phyloP scores from a whole-genome alignment of 495 filamentous ascomycete genomes.

The Cenococcum geophilum region DNA sequence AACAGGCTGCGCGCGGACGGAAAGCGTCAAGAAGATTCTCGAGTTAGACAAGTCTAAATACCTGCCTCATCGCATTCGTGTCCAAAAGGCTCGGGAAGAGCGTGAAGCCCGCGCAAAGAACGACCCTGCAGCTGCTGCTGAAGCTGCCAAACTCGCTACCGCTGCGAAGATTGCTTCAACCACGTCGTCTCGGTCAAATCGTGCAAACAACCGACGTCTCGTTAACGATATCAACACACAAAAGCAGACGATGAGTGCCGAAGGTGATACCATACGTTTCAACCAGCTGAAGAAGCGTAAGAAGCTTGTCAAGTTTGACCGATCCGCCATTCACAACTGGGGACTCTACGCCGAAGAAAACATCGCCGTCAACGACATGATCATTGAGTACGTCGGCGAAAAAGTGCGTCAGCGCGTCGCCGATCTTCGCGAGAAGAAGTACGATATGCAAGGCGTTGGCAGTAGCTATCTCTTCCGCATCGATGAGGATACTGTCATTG shows the following conservation, averaged over 20 bases:
- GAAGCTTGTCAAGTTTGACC: slow-evolving; percentile 96
- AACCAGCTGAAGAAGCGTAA: slow-evolving; percentile 99
- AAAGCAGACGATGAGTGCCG: slow-evolving; percentile 72
- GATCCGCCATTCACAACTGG: slow-evolving; percentile 98
- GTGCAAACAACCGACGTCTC: slow-evolving; percentile 88
- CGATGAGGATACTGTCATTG: slow-evolving; percentile 94
- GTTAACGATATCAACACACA: slow-evolving; percentile 93
- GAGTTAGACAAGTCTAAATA: slow-evolving; percentile 98
- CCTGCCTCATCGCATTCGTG: slow-evolving; percentile 91
- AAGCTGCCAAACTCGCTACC: slow-evolving; percentile 62
- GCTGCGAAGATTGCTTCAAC: slow-evolving; percentile 73
- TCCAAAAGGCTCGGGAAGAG: slow-evolving; percentile 82
- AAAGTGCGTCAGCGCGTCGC: slow-evolving; percentile 94
- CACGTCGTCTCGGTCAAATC: slow-evolving; percentile 75
- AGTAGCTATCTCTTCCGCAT: slow-evolving; percentile 98
- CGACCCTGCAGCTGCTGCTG: slow-evolving; percentile 57
- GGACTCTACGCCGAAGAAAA: slow-evolving; percentile 96
- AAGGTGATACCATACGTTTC: slow-evolving; percentile 87
- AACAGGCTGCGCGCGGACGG: slow-evolving; percentile 81
- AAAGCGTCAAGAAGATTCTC: slow-evolving; percentile 87
- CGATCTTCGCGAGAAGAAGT: slow-evolving; percentile 83
- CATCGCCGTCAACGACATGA: slow-evolving; percentile 97
- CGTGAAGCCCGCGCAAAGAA: slow-evolving; percentile 73
- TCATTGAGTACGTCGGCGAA: slow-evolving; percentile 99
- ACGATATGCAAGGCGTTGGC: slow-evolving; percentile 93